Evolutionary conservation across 2,329 filamentous ascomycete genomes (phyloP).

Genomic region (Hortaea sp.): DNA sequence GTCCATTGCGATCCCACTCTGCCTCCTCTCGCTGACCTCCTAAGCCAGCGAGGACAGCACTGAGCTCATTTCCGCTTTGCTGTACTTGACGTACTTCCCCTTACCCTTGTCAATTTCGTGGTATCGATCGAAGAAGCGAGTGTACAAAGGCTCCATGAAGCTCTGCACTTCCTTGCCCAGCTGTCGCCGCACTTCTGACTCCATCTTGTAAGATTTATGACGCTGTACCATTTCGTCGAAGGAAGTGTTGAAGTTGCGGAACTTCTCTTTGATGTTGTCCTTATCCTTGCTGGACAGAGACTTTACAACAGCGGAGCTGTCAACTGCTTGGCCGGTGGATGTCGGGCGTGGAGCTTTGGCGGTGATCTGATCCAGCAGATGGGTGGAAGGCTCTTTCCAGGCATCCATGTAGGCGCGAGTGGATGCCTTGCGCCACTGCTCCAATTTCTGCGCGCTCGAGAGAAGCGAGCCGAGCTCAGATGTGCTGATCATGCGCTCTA

Average conservation of each 20-base stretch:
- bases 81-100: conserved; percentile 96
- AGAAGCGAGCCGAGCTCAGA: conserved; percentile 71
- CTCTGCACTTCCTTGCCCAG: conserved; percentile 77
- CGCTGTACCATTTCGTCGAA: conserved; percentile 82
- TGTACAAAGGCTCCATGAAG: conserved; percentile 89
- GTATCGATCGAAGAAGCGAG: conserved; percentile 92
- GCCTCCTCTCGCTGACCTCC: conserved; percentile 4
- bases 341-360: conserved; percentile 62
- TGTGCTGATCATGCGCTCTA: conserved; percentile 73
- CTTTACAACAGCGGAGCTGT: conserved; percentile 78
- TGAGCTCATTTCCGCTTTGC: conserved; percentile 69
- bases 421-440: conserved; percentile 80
- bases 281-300: conserved; percentile 80
- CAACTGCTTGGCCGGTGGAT: conserved; percentile 54
- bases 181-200: conserved; percentile 73
- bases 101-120: conserved; percentile 96
- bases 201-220: conserved; percentile 81
- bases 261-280: conserved; percentile 93
- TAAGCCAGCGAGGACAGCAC: conserved; percentile 30
- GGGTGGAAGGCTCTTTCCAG: conserved; percentile 78
- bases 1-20: conserved; percentile 3
- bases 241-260: conserved; percentile 75
- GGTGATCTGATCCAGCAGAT: conserved; percentile 84
- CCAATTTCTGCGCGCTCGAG: conserved; percentile 44
- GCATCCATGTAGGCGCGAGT: conserved; percentile 71